Conservation (phyloP, 208 protist species). For the Histomonas meleagridis region DNA sequence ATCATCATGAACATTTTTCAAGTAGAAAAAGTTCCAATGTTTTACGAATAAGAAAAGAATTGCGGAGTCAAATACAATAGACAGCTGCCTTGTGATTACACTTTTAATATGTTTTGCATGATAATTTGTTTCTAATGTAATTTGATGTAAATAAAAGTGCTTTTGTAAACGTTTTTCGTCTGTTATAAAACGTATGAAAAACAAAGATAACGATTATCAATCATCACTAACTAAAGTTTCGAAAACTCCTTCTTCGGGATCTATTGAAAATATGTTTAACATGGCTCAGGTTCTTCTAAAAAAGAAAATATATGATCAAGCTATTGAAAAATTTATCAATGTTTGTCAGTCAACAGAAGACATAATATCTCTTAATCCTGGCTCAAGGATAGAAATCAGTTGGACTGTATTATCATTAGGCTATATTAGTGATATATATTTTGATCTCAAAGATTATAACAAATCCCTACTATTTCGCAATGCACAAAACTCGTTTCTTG, state of each 20-base stretch:
- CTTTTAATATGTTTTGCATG: no score
- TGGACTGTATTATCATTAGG: neutral
- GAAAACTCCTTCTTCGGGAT: neutral
- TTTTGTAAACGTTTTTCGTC: no score
- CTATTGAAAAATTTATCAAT: neutral
- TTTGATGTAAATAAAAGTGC: no score
- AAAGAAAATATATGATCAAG: neutral
- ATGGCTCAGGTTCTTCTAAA: neutral
- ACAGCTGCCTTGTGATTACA: no score
- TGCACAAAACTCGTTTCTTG: neutral
- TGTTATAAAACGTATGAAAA: no score
- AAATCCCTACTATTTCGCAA: neutral
- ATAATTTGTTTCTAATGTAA: no score
- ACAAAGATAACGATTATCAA: no score
- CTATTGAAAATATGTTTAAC: neutral
- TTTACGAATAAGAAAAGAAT: no score
- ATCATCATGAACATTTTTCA: no score
- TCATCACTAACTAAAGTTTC: neutral
- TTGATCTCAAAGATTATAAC: neutral
- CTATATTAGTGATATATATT: neutral
- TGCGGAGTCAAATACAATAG: no score
- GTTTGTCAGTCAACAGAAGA: neutral
- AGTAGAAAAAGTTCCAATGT: no score
- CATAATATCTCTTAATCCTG: neutral
- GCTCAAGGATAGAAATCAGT: neutral